Base-by-base conservation (phyloP, 768 basidiomycete genomes). In the Mrakia hoshinonis region DNA sequence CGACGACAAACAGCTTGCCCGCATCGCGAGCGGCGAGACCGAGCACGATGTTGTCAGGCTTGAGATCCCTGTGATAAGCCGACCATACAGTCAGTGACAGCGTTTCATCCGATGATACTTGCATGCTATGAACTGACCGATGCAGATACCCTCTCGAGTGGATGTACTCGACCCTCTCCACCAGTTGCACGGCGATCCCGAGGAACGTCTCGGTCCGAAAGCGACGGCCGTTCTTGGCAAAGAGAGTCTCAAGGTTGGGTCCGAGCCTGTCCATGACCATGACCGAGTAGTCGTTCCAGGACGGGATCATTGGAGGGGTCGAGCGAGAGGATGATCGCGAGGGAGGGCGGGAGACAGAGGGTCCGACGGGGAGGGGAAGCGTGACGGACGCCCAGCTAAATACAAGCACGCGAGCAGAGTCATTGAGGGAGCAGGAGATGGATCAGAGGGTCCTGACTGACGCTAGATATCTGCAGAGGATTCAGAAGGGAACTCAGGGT, bases 11-110 rank as follows among this genome's bases (percentile, higher is more conserved):
- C 29, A 67, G 34, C 49, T 51, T 38, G 12, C 65, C 49, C 6
- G 12, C 20, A 10, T 67, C 65, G 18, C 48, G 31, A n/a, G 46
- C 46, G 26, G 62, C 43, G 22, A 67, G 65, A 15, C 65, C 65
- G 34, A 67, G 10, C 4, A 67, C n/a, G 49, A 67, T 20, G 34
- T 67, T 67, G 48, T 67, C 48, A 34, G 65, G 65, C 36, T 67
- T 67, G 34, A 67, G 34, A 18, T 67, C 65, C 34, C 65, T 49
- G 51, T 38, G 36, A 18, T 36, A 2, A 13, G 38, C 7, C 34
- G 4, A 10, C 0, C 13, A 4, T 36, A 39, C 6, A 6, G 4
- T 2, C 18, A 3, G 34, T 2, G 36, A 51, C 20, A n/a, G 49
- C 43, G 7, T 7, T 43, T 43, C 43, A 3, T n/a, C 18, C 10